These are phyloP conservation scores for Geotrichum australiense DNA, from an alignment of 1,139 yeast species.

Conservation along the genomic window DNA sequence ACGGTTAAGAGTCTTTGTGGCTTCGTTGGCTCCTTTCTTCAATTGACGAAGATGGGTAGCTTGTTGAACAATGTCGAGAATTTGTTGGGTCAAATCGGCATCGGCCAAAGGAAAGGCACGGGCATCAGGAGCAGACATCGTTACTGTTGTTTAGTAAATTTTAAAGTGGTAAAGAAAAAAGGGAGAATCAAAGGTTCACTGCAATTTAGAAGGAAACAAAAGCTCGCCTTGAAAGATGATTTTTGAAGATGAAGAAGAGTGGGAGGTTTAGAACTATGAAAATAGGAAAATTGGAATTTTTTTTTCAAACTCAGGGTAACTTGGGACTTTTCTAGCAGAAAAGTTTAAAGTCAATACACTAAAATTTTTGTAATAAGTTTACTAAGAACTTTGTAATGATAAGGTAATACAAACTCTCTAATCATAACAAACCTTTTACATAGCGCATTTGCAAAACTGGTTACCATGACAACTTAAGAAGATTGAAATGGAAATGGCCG, in stretches of 20 bases:
- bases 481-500: too few relatives aligned
- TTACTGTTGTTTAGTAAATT: neutral
- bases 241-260: neutral
- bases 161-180: constrained; percentile 5
- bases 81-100: constrained; percentile 90
- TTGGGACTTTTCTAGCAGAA: too few relatives aligned
- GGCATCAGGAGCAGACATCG: constrained; percentile 36
- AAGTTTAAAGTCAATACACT: too few relatives aligned
- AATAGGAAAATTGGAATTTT: neutral
- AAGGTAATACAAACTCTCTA: too few relatives aligned
- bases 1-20: constrained; percentile 98
- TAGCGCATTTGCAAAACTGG: too few relatives aligned
- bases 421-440: too few relatives aligned
- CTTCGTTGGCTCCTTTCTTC: constrained; percentile 99
- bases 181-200: constrained; percentile 24
- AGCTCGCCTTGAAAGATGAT: constrained; percentile 21
- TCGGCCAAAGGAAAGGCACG: constrained; percentile 97
- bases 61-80: constrained; percentile 96
- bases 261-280: neutral
- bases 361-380: too few relatives aligned
- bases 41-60: constrained; percentile 96
- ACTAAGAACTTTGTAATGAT: too few relatives aligned
- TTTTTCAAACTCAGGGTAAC: too few relatives aligned
- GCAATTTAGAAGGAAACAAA: constrained; percentile 20
- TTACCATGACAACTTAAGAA: too few relatives aligned